Conservation (phyloP, 441 rosid genomes). For the Jatropha multifida region DNA sequence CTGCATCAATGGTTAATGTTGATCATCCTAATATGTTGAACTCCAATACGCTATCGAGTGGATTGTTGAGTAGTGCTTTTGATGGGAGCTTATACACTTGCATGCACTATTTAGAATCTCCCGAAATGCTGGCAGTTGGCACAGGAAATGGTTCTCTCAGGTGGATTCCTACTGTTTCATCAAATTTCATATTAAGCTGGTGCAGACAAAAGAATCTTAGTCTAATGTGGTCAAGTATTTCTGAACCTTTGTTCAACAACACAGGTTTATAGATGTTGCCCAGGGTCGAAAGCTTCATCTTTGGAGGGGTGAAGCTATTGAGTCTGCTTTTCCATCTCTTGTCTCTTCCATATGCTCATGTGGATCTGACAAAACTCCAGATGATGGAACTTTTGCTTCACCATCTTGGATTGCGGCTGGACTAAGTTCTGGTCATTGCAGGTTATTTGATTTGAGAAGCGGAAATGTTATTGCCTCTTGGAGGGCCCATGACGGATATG, state of each 20-base stretch:
- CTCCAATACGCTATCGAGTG: slow-evolving; percentile 64
- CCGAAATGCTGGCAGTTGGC: slow-evolving; percentile 70
- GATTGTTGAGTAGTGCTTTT: slow-evolving; percentile 57
- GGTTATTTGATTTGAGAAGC: slow-evolving; percentile 75
- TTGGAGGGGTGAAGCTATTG: slow-evolving; percentile 79
- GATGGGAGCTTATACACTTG: slow-evolving; percentile 93
- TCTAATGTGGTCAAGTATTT: slow-evolving; percentile 15
- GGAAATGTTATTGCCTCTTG: slow-evolving; percentile 70
- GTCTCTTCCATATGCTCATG: slow-evolving; percentile 84
- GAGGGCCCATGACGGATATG: slow-evolving; percentile 90
- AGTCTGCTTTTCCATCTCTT: slow-evolving; percentile 72
- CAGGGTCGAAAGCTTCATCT: slow-evolving; percentile 79
- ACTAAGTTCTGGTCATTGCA: slow-evolving; percentile 86
- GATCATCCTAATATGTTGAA: slow-evolving; percentile 45
- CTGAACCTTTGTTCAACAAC: slow-evolving; percentile 3
- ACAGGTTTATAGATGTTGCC: slow-evolving; percentile 73
- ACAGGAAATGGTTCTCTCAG: slow-evolving; percentile 92
- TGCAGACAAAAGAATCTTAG: slow-evolving; percentile 10
- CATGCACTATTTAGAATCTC: slow-evolving; percentile 68
- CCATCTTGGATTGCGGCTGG: slow-evolving; percentile 90
- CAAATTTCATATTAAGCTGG: slow-evolving; percentile 19
- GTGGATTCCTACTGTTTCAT: slow-evolving; percentile 38
- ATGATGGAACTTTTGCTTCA: slow-evolving; percentile 48
- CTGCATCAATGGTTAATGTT: slow-evolving; percentile 43
- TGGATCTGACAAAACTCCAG: slow-evolving; percentile 53